These are phyloP conservation scores for Diutina sp. DNA, from an alignment of 1,139 yeast species.

Conservation along the genomic window DNA sequence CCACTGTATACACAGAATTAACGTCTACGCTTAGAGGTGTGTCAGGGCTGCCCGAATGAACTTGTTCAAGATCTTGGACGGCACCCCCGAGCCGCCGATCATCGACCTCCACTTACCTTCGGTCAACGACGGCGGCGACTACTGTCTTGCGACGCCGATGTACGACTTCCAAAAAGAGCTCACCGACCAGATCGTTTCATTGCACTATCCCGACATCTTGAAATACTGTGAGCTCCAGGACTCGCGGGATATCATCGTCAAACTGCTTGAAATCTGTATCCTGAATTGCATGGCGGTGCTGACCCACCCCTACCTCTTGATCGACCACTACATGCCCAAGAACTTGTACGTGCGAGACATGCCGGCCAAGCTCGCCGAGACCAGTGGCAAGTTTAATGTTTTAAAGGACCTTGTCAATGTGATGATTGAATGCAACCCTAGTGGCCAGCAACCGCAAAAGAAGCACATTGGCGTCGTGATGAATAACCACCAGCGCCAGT, in stretches of 20 bases:
- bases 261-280: slow-evolving; percentile 61
- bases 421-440: slow-evolving; percentile 8
- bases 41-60: slow-evolving; percentile 37
- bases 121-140: slow-evolving; percentile 47
- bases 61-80: slow-evolving; percentile 61
- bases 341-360: slow-evolving; percentile 66
- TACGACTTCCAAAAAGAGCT: slow-evolving; percentile 80
- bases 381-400: slow-evolving; percentile 77
- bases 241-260: slow-evolving; percentile 44
- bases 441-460: slow-evolving; percentile 17
- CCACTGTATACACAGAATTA: too few relatives aligned
- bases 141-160: slow-evolving; percentile 77
- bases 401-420: slow-evolving; percentile 46
- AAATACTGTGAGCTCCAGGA: slow-evolving; percentile 68
- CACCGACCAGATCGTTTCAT: slow-evolving; percentile 84
- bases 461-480: slow-evolving; percentile 22
- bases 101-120: slow-evolving; percentile 36
- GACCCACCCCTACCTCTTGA: slow-evolving; percentile 78
- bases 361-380: slow-evolving; percentile 60
- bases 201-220: slow-evolving; percentile 83
- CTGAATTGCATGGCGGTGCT: slow-evolving; percentile 68
- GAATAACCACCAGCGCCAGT: slow-evolving; percentile 39
- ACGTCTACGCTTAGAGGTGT: too few relatives aligned
- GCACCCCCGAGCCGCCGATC: slow-evolving; percentile 76
- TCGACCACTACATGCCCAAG: slow-evolving; percentile 80